A percentile compares a stretch with the other conserved stretches of the same genome.
Conservation (phyloP, 129 eudicot species). For the sunflower (Helianthus annuus) region DNA sequence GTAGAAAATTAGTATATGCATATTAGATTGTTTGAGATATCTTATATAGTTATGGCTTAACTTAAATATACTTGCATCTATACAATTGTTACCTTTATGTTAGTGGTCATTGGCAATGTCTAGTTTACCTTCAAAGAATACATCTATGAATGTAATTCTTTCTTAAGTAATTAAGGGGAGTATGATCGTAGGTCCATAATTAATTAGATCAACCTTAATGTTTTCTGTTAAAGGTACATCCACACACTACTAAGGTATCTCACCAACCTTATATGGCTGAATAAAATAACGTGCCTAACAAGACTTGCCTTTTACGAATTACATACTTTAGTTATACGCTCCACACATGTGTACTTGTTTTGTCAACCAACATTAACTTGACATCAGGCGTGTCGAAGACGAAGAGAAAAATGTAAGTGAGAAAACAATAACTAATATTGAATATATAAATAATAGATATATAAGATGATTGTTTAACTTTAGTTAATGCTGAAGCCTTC, state of each 20-base stretch:
- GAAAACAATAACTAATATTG: too few relatives aligned
- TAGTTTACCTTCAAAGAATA: neutral
- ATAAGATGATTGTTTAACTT: too few relatives aligned
- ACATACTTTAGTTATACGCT: neutral
- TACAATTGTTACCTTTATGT: neutral
- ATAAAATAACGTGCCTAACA: neutral
- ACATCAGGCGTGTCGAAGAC: too few relatives aligned
- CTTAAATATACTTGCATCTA: neutral
- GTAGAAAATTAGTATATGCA: neutral
- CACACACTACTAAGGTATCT: neutral
- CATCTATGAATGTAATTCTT: neutral
- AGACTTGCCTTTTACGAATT: neutral
- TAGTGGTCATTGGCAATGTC: neutral
- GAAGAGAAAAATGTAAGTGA: too few relatives aligned
- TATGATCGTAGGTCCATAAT: neutral
- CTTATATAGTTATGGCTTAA: neutral
- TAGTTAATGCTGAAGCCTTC: too few relatives aligned
- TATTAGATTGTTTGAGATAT: neutral
- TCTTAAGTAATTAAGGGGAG: neutral
- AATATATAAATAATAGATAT: too few relatives aligned
- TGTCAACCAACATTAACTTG: too few relatives aligned
- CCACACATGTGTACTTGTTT: too few relatives aligned
- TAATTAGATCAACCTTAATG: neutral
- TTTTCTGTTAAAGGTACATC: neutral
- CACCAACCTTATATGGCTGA: neutral